Base-by-base conservation (phyloP, 2,329 filamentous ascomycete genomes). In the Apiospora rasikravindrae region DNA sequence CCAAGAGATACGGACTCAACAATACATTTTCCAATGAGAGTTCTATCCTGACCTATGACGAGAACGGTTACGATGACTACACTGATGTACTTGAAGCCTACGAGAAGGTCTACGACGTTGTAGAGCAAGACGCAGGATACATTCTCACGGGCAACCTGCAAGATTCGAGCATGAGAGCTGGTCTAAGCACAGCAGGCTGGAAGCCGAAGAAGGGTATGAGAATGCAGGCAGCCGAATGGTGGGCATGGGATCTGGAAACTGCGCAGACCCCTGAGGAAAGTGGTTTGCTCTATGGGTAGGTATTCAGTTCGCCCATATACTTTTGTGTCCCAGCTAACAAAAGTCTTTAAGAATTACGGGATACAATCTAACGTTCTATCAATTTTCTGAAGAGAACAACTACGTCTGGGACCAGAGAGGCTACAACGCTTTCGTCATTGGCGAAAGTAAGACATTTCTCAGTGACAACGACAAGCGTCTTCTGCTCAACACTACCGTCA, bases 191-290 rank as follows among this genome's bases (percentile, higher is more conserved):
- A n/a, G 86, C 86, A 0, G 90, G 88, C 0, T 93, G 91, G 90
- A 88, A 88, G 70, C 89, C 90, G 0, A 85, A 84, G 70, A 84
- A 84, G 70, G 84, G 91, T 69, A 87, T 88, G 82, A 82, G 85
- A 19, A 85, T 84, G 2, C 88, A 90, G 71, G 89, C 90, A 0
- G 85, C 89, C 1, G 91, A 93, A 72, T 93, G 90, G 88, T 86
- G 82, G 82, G 69, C 75, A 19, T 80, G 78, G 76, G 79, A 80
- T 71, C 92, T 86, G 82, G 91, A 93, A 75, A 40, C 86, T 61
- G 85, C 88, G 2, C 87, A 85, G 73, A 80, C 86, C 0, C 90
- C 91, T 0, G 89, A 91, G 68, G 81, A 88, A 67, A 86, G 84
- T 33, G 88, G 87, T 0, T 82, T 89, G 37, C 80, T 89, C 24